Base-by-base conservation (phyloP, 2,329 filamentous ascomycete species). In the Ustulina deusta region DNA sequence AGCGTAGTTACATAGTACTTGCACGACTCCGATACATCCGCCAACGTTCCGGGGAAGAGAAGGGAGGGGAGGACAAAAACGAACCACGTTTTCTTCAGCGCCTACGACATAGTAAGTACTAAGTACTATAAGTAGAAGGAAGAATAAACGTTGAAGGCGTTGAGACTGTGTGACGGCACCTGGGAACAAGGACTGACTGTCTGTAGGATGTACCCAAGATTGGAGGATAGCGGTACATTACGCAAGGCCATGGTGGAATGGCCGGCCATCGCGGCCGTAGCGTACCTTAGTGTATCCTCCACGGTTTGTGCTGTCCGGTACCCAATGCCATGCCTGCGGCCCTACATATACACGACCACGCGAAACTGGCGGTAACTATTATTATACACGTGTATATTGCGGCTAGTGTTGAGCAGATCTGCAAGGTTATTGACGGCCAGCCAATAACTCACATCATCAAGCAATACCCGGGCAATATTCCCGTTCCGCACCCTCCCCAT, bases 261-360 rank as follows among this genome's bases (percentile, higher is more conserved):
- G 22, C 15, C 29, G 25, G 27, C 13, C 49, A 15, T 13, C 49
- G n/a, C 27, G 17, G 49, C 49, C 49, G 17, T n/a, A n/a, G n/a
- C 34, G 34, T 36, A 36, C 34, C 34, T 36, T 6, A 11, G 34
- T 36, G 11, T 55, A 51, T 63, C 34, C 15, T 63, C 51, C 32
- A n/a, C 46, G 15, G 15, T 49, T 49, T 49, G 20, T 48, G 22
- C 40, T 42, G 40, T 9, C 40, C 6, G 36, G 11, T 11, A 46
- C 20, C 42, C 25, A 3, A 22, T 25, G 42, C 20, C 40, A n/a
- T n/a, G 46, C 48, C 54, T 67, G 54, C 51, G 27, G 62, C 65
- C 61, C 62, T 62, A 68, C 66, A 59, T 59, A 58, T 62, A 68
- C 66, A 59, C 56, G 55, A 42, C 62, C 66, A 68, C 66, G 66